Conservation (phyloP, 768 basidiomycete genomes). For the Termitomyces sp. region DNA sequence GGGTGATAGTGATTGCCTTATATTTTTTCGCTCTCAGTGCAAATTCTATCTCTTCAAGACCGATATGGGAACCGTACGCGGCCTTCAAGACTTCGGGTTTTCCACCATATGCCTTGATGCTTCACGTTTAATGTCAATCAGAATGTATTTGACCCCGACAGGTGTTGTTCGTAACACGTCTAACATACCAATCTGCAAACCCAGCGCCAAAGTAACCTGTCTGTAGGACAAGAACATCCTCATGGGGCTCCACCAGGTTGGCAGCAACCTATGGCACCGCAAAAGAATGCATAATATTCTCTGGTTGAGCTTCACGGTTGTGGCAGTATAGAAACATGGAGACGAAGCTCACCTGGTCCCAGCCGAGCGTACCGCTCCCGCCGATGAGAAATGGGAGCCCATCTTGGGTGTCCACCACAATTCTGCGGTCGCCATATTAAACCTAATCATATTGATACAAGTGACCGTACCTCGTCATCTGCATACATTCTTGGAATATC, state of each 20-base stretch:
- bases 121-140: neutral
- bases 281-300: neutral
- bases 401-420: conserved; percentile 60
- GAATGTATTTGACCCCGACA: conserved; percentile 36
- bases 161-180: neutral
- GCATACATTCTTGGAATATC: conserved; percentile 73
- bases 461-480: conserved; percentile 53
- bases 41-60: conserved; percentile 44
- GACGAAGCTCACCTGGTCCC: conserved; percentile 62
- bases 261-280: conserved; percentile 52
- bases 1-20: conserved; percentile 82
- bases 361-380: conserved; percentile 86
- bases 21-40: conserved; percentile 66
- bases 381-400: conserved; percentile 82
- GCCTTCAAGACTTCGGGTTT: conserved; percentile 69
- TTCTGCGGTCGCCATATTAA: conserved; percentile 25
- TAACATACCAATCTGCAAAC: conserved; percentile 68
- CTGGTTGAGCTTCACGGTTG: neutral
- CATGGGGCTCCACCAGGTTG: conserved; percentile 72
- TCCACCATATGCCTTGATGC: conserved; percentile 60
- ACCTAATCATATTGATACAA: neutral
- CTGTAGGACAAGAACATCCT: conserved; percentile 71
- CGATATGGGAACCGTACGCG: conserved; percentile 59
- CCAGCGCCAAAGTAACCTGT: conserved; percentile 90
- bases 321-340: neutral